Base-by-base conservation (phyloP, 352 stramenopile species). In the Blastocystis sp. region DNA sequence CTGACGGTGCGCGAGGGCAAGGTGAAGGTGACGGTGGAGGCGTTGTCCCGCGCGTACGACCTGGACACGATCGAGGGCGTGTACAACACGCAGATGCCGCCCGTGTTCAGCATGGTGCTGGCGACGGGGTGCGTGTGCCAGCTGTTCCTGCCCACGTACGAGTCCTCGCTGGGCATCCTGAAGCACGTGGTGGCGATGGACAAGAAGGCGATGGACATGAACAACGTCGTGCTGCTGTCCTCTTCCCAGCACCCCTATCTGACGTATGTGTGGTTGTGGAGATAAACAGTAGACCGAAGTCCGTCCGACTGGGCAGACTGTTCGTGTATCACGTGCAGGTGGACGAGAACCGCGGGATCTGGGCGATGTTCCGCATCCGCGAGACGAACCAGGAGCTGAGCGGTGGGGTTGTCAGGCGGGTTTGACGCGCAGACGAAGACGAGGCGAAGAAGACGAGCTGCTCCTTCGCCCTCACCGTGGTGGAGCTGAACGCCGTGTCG, bases 41-140 rank as follows among this genome's bases (percentile, higher is more conserved):
- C 52, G 34, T 43, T 84, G 21, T 7, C 17, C 6, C 59, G 61
- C 0, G 19, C 38, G 0, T 84, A 62, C 14, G 34, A 66, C 1
- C 19, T 69, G n/a, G 28, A 84, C 24, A 54, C 74, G 2, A 91
- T 98, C 11, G 91, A 93, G 9, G 93, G 93, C 21, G 93, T 98
- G 24, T 98, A 98, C 90, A 96, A 98, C 90, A 92, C 95, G 11
- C 91, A 95, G 43, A 94, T 96, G 7, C 94, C 95, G n/a, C 90
- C 95, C 7, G 90, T 96, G 61, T 95, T 95, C 48, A 92, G 93
- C 1, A 92, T 94, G 19, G 90, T 98, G 45, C 95, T 95, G 77
- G 91, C 94, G n/a, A 91, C 98, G 24, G 96, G 96, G 1, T 98
- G 91, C 62, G 89, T 96, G 60, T 91, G 91, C 19, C 91, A 90